Base-by-base conservation (phyloP, 176 grass and related monocot genomes). In the Oryza glumipatula region DNA sequence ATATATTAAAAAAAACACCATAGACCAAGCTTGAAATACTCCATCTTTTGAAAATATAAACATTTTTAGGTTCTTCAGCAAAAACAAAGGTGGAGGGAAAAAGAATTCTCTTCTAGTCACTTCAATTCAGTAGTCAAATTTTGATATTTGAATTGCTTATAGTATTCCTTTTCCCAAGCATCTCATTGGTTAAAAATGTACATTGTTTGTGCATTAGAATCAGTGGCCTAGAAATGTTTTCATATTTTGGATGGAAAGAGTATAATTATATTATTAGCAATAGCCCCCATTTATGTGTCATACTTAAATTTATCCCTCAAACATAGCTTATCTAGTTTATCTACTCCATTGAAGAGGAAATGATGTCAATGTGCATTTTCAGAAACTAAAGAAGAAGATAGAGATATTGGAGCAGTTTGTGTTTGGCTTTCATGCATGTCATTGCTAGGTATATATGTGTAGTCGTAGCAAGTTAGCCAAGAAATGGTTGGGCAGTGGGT, bases 1-100 rank as follows among this genome's bases (percentile, higher is more conserved):
- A 68, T 8, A 78, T 8, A 78, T 83, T 36, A 36, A 80, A 87
- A 91, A 87, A 84, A 32, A 11, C 64, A 4, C 15, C 75, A 76
- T 80, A 11, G 10, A 19, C 39, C 47, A 7, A 21, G 58, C 30
- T 52, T 49, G 24, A 44, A 44, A 23, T 61, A 54, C 6, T 44
- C 43, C 43, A 1, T 44, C 7, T 7, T 8, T 41, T 41, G 39
- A 41, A 41, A 41, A 41, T 8, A 41, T 41, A 41, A 41, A 8
- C 0, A 8, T 41, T 41, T 9, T 41, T 8, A 41, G 39, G 39
- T 41, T 41, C 7, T 41, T 41, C 8, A 41, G 39, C 39, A 41
- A 41, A 41, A 41, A 41, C 39, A 9, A 41, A 41, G 39, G 39
- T 41, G 7, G 39, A 8, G 39, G 39, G 39, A 38, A 38, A 38